Conservation (phyloP, 805 yeast species). For the Candida pseudofarinosa region DNA sequence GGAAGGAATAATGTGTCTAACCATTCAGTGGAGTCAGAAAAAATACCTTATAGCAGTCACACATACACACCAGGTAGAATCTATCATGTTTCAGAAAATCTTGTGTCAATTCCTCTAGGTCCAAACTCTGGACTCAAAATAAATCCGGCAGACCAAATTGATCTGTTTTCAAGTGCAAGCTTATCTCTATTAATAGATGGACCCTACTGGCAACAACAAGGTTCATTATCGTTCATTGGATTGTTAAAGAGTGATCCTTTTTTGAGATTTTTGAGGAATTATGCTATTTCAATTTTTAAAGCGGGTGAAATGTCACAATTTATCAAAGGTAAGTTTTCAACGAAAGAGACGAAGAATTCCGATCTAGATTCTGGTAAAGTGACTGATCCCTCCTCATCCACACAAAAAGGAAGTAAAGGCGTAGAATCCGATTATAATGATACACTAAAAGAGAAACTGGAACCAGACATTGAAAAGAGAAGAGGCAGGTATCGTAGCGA, state of each 20-base stretch:
- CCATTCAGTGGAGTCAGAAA: background rate
- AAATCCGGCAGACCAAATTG: conserved; percentile 29
- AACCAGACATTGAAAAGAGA: background rate
- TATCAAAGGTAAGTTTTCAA: conserved; percentile 16
- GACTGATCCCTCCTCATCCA: background rate
- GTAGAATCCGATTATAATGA: background rate
- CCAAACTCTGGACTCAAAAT: conserved; percentile 30
- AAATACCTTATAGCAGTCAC: background rate
- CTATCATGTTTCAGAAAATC: background rate
- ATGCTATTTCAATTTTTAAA: conserved; percentile 27
- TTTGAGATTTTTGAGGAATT: conserved; percentile 32
- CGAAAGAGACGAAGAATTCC: conserved; percentile 3
- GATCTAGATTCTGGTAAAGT: background rate
- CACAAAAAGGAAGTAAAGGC: background rate
- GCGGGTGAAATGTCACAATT: conserved; percentile 33
- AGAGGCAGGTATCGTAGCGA: background rate
- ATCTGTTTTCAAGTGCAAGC: conserved; percentile 32
- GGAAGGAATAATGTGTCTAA: background rate
- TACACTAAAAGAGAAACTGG: background rate
- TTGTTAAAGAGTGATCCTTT: conserved; percentile 38
- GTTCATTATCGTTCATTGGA: conserved; percentile 36
- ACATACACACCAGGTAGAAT: background rate
- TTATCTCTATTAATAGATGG: conserved; percentile 35
- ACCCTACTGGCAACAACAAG: conserved; percentile 36
- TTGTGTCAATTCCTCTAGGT: conserved; percentile 32